phyloP scores from a whole-genome alignment of 192 early-diverging fungal genomes.

The Rhizophagus clarus region DNA sequence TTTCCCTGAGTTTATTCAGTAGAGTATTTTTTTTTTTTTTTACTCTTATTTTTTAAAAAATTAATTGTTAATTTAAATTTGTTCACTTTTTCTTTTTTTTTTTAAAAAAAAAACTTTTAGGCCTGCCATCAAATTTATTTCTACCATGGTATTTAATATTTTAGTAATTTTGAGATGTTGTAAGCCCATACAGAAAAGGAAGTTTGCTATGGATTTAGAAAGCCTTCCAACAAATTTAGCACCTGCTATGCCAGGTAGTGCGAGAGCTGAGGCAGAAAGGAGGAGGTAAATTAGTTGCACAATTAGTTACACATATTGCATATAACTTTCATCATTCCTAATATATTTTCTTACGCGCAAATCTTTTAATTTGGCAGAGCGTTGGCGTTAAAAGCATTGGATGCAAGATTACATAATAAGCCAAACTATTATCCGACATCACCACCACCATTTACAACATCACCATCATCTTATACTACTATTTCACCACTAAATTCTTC shows the following conservation, averaged over 20 bases:
- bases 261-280: conserved; percentile 66
- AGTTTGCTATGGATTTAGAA: conserved; percentile 47
- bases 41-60: background rate
- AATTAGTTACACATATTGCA: background rate
- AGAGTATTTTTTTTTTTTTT: conserved; percentile 1
- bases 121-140: conserved; percentile 64
- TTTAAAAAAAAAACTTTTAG: conserved; percentile 37
- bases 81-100: background rate
- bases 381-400: conserved; percentile 65
- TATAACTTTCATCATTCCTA: background rate
- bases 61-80: background rate
- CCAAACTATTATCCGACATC: conserved; percentile 11
- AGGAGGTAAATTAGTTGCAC: conserved; percentile 52
- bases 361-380: conserved; percentile 47
- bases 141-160: conserved; percentile 62
- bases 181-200: conserved; percentile 47
- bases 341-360: background rate
- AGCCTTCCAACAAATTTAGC: conserved; percentile 38
- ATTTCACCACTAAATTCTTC: background rate
- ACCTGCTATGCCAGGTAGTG: conserved; percentile 50
- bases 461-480: background rate
- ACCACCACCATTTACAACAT: background rate
- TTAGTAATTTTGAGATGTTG: conserved; percentile 58
- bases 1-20: conserved; percentile 85
- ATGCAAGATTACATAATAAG: conserved; percentile 55